Conservation (phyloP, 2,329 filamentous ascomycete species). For the Neoscytalidium dimidiatum region DNA sequence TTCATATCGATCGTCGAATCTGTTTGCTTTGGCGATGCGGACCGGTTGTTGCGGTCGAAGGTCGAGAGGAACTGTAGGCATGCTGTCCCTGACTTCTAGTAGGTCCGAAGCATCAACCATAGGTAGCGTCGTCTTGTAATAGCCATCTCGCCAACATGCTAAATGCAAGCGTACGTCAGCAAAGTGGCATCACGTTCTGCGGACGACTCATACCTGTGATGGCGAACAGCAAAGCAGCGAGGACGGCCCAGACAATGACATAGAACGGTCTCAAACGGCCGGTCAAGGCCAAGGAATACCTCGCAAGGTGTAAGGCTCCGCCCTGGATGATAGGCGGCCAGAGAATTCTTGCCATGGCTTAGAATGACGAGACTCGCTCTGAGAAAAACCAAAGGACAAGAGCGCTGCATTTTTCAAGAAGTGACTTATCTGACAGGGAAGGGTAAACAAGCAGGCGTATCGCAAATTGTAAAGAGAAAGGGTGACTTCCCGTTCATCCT, state of each 20-base stretch:
- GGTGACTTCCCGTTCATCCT: neutral
- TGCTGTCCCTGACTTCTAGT: neutral
- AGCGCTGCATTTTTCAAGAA: neutral
- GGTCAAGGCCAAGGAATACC: neutral
- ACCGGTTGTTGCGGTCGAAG: neutral
- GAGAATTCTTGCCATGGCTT: slow-evolving; percentile 3
- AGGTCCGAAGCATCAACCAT: neutral
- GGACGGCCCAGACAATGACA: neutral
- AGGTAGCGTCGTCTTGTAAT: neutral
- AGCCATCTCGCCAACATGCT: neutral
- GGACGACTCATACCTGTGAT: neutral
- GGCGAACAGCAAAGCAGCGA: neutral
- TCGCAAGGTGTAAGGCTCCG: neutral
- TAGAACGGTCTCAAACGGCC: neutral
- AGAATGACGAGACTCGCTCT: neutral
- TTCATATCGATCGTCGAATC: slow-evolving; percentile 3
- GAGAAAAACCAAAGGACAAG: neutral
- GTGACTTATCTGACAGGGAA: neutral
- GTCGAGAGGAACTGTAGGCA: neutral
- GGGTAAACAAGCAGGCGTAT: neutral
- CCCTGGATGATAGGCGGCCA: neutral
- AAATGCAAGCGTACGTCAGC: neutral
- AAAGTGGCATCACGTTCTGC: neutral
- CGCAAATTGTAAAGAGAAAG: neutral
- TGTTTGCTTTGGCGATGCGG: slow-evolving; percentile 2